Conservation (phyloP, 1,284 basidiomycete genomes). For the Ustilago hordei region DNA sequence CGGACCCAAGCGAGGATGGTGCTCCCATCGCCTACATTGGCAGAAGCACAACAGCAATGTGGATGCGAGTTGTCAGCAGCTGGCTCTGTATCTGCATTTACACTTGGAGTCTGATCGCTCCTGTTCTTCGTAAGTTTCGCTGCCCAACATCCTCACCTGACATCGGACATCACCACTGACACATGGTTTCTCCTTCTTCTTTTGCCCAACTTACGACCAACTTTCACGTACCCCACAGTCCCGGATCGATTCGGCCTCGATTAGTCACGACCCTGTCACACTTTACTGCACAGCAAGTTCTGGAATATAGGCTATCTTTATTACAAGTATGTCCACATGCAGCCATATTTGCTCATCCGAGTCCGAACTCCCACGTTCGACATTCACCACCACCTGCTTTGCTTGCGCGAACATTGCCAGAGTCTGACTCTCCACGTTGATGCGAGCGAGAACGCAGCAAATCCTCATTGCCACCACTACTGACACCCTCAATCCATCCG, state of each 20-base stretch:
- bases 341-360: constrained; percentile 19
- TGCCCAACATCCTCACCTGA: neutral
- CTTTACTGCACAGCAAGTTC: neutral
- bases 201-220: neutral
- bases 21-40: constrained; percentile 89
- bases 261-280: constrained; percentile 7
- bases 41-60: constrained; percentile 95
- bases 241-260: constrained; percentile 63
- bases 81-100: constrained; percentile 71
- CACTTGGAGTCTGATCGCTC: constrained; percentile 75
- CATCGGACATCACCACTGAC: constrained; percentile 12
- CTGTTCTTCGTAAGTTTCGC: constrained; percentile 82
- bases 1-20: constrained; percentile 72
- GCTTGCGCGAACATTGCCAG: constrained; percentile 24
- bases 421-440: constrained; percentile 1
- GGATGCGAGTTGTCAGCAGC: constrained; percentile 96
- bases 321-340: neutral
- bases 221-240: constrained; percentile 22
- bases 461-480: constrained; percentile 58
- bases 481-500: constrained; percentile 73
- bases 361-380: constrained; percentile 64
- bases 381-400: constrained; percentile 61
- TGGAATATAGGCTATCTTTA: neutral
- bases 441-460: constrained; percentile 37
- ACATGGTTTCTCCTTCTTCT: constrained; percentile 1